Conservation (phyloP, 2,329 filamentous ascomycete genomes). For the Periconia sp. region DNA sequence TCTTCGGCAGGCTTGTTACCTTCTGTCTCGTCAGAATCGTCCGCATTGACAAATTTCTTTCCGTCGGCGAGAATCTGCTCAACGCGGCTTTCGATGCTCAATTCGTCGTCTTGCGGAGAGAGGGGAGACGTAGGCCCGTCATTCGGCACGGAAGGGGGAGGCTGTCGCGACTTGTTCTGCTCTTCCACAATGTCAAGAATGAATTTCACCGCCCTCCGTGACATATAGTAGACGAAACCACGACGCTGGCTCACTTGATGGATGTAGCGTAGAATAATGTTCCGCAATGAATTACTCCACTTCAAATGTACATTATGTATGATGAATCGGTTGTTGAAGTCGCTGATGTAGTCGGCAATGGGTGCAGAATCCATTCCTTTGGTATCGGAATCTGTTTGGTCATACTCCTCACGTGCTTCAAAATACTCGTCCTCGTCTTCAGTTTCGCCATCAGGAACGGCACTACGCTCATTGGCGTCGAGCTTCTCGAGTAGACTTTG, state of each 20-base stretch:
- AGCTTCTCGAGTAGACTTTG: conserved; percentile 62
- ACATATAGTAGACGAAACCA: conserved; percentile 98
- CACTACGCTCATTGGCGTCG: conserved; percentile 62
- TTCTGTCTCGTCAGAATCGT: conserved; percentile 57
- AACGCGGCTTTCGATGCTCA: conserved; percentile 82
- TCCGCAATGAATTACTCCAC: conserved; percentile 95
- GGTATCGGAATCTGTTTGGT: conserved; percentile 52
- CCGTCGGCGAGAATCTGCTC: conserved; percentile 84
- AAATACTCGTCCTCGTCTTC: conserved; percentile 53
- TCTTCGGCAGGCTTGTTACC: conserved; percentile 21
- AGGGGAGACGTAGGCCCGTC: conserved; percentile 38
- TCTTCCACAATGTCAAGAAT: conserved; percentile 98
- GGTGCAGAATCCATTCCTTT: conserved; percentile 69
- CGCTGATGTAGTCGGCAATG: conserved; percentile 82
- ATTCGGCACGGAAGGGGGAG: conserved; percentile 32
- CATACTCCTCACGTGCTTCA: conserved; percentile 61
- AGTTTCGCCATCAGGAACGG: conserved; percentile 51
- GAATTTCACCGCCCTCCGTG: conserved; percentile 93
- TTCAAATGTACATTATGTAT: conserved; percentile 97
- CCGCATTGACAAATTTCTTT: conserved; percentile 78
- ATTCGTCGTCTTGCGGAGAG: conserved; percentile 60
- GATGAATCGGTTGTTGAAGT: conserved; percentile 98
- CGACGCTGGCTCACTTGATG: conserved; percentile 96
- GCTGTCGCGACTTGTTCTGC: conserved; percentile 69
- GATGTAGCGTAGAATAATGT: conserved; percentile 95